These are phyloP conservation scores for Ogataea corticis DNA, from an alignment of 805 yeast species.

Conservation along the genomic window DNA sequence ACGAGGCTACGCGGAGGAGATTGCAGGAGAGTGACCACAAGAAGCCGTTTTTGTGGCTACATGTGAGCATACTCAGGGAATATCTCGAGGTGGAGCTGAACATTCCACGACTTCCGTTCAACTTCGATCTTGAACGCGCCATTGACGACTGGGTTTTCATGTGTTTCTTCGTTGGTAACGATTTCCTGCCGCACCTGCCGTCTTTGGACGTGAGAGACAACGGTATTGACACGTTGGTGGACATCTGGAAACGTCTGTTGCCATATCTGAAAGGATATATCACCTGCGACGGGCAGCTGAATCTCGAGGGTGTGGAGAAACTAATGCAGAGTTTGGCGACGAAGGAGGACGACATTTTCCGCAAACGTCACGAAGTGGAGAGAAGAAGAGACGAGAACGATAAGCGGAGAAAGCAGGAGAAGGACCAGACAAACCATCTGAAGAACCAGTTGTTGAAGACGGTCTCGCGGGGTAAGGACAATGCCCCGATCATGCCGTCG, in stretches of 20 bases:
- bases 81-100: slow-evolving; percentile 80
- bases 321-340: slow-evolving; percentile 63
- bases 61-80: slow-evolving; percentile 83
- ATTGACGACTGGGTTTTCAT: slow-evolving; percentile 98
- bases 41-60: slow-evolving; percentile 94
- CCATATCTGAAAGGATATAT: slow-evolving; percentile 72
- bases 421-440: slow-evolving; percentile 46
- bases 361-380: slow-evolving; percentile 67
- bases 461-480: slow-evolving; percentile 71
- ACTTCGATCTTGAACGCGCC: slow-evolving; percentile 90
- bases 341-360: slow-evolving; percentile 79
- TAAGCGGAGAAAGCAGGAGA: slow-evolving; percentile 54
- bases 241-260: slow-evolving; percentile 77
- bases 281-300: slow-evolving; percentile 86
- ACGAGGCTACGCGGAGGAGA: slow-evolving; percentile 53
- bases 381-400: slow-evolving; percentile 63
- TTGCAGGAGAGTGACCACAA: slow-evolving; percentile 46
- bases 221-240: slow-evolving; percentile 79
- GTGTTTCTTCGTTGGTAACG: slow-evolving; percentile 99
- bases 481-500: slow-evolving; percentile 69
- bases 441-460: slow-evolving; percentile 48
- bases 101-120: slow-evolving; percentile 67
- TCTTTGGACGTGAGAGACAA: slow-evolving; percentile 92
- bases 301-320: slow-evolving; percentile 73
- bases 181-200: slow-evolving; percentile 95